Evolutionary conservation across 139 green algal species (phyloP).

Genomic region (Asterochloris sp.): DNA sequence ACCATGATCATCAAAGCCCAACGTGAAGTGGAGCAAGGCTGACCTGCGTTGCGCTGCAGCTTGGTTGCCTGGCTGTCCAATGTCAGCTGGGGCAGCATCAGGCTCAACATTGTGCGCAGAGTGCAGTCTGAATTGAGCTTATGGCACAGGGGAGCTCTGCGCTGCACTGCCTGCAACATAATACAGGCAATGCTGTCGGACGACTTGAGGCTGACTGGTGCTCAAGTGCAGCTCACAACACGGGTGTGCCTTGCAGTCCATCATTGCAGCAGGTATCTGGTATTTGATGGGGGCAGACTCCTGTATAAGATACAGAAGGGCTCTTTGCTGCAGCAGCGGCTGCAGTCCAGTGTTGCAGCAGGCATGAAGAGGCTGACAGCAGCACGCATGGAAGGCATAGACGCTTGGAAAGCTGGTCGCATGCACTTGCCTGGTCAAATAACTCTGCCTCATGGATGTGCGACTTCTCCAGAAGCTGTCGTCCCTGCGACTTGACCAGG

Average conservation of each 20-base stretch:
- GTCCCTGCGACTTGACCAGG: constrained; percentile 31
- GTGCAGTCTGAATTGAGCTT: constrained; percentile 48
- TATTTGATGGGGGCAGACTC: neutral
- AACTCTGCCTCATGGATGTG: constrained; percentile 52
- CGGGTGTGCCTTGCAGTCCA: constrained; percentile 3
- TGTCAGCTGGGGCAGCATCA: constrained; percentile 51
- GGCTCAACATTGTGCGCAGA: constrained; percentile 57
- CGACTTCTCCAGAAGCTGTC: constrained; percentile 52
- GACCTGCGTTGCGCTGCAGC: constrained; percentile 65
- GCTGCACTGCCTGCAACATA: neutral
- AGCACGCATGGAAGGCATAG: neutral
- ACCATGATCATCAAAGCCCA: neutral
- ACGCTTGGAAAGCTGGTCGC: neutral
- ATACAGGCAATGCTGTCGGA: neutral
- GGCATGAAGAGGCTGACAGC: neutral
- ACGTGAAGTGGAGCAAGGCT: neutral
- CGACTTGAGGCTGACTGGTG: neutral
- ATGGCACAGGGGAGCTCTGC: constrained; percentile 26
- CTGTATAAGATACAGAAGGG: neutral
- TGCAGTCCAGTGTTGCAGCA: neutral
- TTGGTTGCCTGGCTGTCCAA: constrained; percentile 73
- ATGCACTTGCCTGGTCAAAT: constrained; percentile 4
- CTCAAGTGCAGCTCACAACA: neutral
- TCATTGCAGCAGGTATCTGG: neutral
- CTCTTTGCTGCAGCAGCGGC: neutral